Conservation (phyloP, 192 early-diverging fungal species). For the Piromyces finnis region DNA sequence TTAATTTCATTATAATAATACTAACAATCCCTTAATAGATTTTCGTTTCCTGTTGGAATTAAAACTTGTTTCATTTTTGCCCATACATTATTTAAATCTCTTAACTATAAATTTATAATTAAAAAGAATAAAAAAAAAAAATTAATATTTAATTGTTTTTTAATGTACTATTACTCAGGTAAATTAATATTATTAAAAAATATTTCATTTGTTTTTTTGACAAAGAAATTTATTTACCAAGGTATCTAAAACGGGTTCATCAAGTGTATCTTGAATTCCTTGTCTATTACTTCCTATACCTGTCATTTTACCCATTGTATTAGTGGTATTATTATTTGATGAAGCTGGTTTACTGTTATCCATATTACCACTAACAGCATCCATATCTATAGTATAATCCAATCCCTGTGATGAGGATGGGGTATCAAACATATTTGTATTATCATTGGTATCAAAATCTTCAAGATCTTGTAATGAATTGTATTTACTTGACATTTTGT, state of each 20-base stretch:
- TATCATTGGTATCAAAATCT: not conserved
- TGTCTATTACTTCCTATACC: not conserved
- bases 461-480: not conserved
- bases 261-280: constrained; percentile 46
- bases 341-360: not conserved
- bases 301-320: not conserved
- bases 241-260: constrained; percentile 85
- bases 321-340: not conserved
- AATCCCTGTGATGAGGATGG: not conserved
- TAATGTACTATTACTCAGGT: too few relatives aligned
- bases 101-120: not conserved
- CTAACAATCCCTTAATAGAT: constrained; percentile 58
- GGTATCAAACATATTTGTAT: not conserved
- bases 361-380: not conserved
- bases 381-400: not conserved
- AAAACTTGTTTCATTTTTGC: constrained; percentile 55
- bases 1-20: not conserved
- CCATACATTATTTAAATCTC: constrained; percentile 30
- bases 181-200: too few relatives aligned
- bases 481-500: not conserved
- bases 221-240: constrained; percentile 64
- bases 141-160: too few relatives aligned
- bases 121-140: too few relatives aligned
- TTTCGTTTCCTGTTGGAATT: constrained; percentile 36
- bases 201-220: too few relatives aligned